phyloP scores from a whole-genome alignment of 2,329 filamentous ascomycete genomes.

The Dryadomyces sulphureus region DNA sequence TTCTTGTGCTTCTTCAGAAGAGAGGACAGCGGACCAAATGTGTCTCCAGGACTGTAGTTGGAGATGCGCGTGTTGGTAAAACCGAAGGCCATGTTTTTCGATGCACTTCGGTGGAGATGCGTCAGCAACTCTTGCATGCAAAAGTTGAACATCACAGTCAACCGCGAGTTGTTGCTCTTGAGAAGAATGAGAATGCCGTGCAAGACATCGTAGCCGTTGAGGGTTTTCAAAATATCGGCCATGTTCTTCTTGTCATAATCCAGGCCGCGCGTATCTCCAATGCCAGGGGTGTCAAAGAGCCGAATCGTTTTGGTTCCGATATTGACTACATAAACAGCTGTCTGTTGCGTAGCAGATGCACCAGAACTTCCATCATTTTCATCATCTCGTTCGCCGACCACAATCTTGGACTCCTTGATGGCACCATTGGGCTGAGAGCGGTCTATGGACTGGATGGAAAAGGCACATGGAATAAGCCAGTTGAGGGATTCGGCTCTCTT shows the following conservation, averaged over 20 bases:
- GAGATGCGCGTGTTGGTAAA: constrained; percentile 27
- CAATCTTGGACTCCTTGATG: constrained; percentile 16
- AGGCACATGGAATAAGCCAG: constrained; percentile 25
- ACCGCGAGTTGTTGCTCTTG: constrained; percentile 22
- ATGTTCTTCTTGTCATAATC: constrained; percentile 23
- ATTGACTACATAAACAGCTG: constrained; percentile 18
- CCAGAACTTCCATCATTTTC: constrained; percentile 19
- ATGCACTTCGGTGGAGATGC: constrained; percentile 22
- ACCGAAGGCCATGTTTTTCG: constrained; percentile 25
- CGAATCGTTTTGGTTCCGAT: constrained; percentile 17
- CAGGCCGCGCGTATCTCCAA: constrained; percentile 24
- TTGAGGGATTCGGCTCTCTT: constrained; percentile 15
- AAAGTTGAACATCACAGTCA: constrained; percentile 23
- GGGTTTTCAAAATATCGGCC: constrained; percentile 21
- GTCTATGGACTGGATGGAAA: constrained; percentile 20
- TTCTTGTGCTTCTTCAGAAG: constrained; percentile 17
- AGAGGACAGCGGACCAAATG: constrained; percentile 18
- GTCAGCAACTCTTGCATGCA: constrained; percentile 25
- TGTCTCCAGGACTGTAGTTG: constrained; percentile 26
- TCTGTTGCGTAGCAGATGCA: constrained; percentile 22
- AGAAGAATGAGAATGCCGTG: constrained; percentile 27
- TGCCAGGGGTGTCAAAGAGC: constrained; percentile 27
- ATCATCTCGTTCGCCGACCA: constrained; percentile 16
- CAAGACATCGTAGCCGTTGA: constrained; percentile 20
- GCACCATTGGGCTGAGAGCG: constrained; percentile 8